Base-by-base conservation (phyloP, 2,329 filamentous ascomycete genomes). In the Thermomyces lanuginosus region DNA sequence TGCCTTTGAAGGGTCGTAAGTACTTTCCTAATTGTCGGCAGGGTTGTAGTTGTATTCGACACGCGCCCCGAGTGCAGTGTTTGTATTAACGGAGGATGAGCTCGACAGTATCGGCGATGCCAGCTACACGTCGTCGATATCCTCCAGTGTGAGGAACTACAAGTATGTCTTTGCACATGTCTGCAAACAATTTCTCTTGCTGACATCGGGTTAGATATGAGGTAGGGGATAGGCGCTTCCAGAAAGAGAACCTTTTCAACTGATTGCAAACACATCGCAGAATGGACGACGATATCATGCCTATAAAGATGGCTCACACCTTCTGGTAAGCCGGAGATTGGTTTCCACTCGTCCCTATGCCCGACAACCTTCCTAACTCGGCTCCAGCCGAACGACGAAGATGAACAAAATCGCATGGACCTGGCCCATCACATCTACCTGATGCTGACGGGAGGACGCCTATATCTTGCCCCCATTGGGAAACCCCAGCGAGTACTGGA, bases 401-500 rank as follows among this genome's bases (percentile, higher is more conserved):
- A 27, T 8, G 41, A 42, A 21, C 37, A 37, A 29, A 35, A 39
- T 17, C 36, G 37, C 10, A 37, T 42, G 27, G 37, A 42, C 22
- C 27, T 43, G 5, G 25, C 24, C 5, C 44, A 49, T 26, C 44
- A 44, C 24, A 44, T 42, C 18, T 42, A 36, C 15, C 23, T 27
- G 17, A 33, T 43, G 21, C 10, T 38, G 8, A 31, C 37, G 15
- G 32, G 32, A 2, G 39, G 32, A n/a, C 33, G 28, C 22, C 22
- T 44, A 13, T 22, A 26, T 11, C 23, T 29, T 16, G 32, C 36
- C 10, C 34, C 35, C 8, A 22, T 43, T 7, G 21, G 22, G 1
- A 22, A 32, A n/a, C 41, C 41, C 4, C 24, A 27, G 13, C 37
- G 42, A 11, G 45, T 53, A 4, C 38, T 55, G 15, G 51, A 55